A percentile compares a stretch with the other conserved stretches of the same genome.
Evolutionary conservation across 1,139 yeast species (phyloP).

Genomic region (Scheffersomyces insectosa): DNA sequence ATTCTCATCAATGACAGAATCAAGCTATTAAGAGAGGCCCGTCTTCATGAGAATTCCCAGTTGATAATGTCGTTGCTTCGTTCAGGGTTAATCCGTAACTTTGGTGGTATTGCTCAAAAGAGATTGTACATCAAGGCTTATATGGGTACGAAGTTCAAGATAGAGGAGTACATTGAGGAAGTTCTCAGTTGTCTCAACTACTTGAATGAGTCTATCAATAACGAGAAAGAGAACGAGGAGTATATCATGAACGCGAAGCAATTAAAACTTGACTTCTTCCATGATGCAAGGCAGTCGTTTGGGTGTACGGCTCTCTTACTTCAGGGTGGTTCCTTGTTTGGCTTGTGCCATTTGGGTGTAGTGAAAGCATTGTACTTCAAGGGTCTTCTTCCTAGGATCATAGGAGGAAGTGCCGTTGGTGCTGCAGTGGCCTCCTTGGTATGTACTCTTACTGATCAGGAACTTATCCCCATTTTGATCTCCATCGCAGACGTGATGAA

Average conservation of each 20-base stretch:
- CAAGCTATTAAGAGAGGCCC: slow-evolving; percentile 60
- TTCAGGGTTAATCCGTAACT: slow-evolving; percentile 82
- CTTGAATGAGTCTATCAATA: slow-evolving; percentile 40
- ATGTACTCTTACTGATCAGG: slow-evolving; percentile 64
- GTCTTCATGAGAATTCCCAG: slow-evolving; percentile 58
- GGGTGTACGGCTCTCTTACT: slow-evolving; percentile 88
- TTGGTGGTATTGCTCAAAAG: slow-evolving; percentile 87
- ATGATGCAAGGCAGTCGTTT: slow-evolving; percentile 84
- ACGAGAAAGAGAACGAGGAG: slow-evolving; percentile 29
- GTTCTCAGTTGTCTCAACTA: slow-evolving; percentile 69
- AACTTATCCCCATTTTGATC: slow-evolving; percentile 50
- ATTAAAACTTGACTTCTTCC: slow-evolving; percentile 78
- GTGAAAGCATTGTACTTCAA: slow-evolving; percentile 75
- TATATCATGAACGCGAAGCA: slow-evolving; percentile 53
- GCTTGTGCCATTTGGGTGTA: slow-evolving; percentile 90
- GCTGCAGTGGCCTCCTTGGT: slow-evolving; percentile 88
- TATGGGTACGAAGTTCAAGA: slow-evolving; percentile 82
- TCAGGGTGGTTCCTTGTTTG: slow-evolving; percentile 94
- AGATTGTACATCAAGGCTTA: slow-evolving; percentile 78
- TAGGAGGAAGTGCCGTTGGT: slow-evolving; percentile 94
- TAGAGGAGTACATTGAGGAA: slow-evolving; percentile 83
- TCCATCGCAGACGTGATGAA: slow-evolving; percentile 54
- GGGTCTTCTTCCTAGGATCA: slow-evolving; percentile 76
- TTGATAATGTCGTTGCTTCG: slow-evolving; percentile 69
- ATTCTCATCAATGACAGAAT: slow-evolving; percentile 75